Conservation (phyloP, 1,284 basidiomycete species). For the Gymnopus androsaceus region DNA sequence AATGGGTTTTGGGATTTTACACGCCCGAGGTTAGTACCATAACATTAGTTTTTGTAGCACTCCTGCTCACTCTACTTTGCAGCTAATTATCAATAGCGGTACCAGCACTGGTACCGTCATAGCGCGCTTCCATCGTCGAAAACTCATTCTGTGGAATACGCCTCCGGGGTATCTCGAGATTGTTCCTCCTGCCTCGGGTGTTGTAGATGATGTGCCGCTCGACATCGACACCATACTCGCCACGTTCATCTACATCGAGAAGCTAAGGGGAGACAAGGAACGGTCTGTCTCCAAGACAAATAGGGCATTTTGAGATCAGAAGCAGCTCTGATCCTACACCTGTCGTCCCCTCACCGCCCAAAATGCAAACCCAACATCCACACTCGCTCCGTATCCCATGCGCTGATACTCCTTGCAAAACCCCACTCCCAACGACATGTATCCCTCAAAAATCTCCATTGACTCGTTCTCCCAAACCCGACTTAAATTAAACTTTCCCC, state of each 20-base stretch:
- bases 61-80: not conserved
- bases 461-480: slow-evolving; percentile 1
- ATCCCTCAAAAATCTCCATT: slow-evolving; percentile 8
- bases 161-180: slow-evolving; percentile 7
- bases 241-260: slow-evolving; percentile 11
- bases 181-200: not conserved
- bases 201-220: too few species aligned
- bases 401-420: not conserved
- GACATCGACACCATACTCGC: slow-evolving; percentile 4
- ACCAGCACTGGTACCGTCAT: not conserved
- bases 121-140: not conserved
- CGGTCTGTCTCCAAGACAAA: not conserved
- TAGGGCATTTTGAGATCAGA: slow-evolving; percentile 1
- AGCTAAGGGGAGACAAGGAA: slow-evolving; percentile 7
- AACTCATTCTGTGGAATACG: not conserved
- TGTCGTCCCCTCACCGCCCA: slow-evolving; percentile 1
- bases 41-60: not conserved
- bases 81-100: not conserved
- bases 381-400: not conserved
- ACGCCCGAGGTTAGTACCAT: not conserved
- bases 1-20: slow-evolving; percentile 5
- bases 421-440: not conserved
- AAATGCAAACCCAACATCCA: slow-evolving; percentile 3
- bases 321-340: not conserved
- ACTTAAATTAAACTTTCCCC: not conserved